A percentile compares a stretch with the other conserved stretches of the same genome.
Evolutionary conservation across 2,329 filamentous ascomycete genomes (phyloP).

Genomic region (Pseudocercospora vitis): DNA sequence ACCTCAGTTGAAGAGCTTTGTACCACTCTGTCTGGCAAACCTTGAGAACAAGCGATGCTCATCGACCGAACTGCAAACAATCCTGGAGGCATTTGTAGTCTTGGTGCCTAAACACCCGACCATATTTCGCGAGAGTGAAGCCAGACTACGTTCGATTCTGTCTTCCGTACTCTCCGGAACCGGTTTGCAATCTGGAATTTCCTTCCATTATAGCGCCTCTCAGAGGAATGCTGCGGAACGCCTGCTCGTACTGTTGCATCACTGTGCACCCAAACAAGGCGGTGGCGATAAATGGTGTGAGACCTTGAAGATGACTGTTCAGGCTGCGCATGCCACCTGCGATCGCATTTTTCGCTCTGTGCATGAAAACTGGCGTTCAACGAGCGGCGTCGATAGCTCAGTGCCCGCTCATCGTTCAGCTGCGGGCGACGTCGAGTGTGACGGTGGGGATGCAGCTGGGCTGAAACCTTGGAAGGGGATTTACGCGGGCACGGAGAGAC

Average conservation of each 20-base stretch:
- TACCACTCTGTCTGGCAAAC: conserved; percentile 70
- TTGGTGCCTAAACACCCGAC: conserved; percentile 80
- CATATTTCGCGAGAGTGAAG: conserved; percentile 73
- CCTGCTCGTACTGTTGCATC: conserved; percentile 70
- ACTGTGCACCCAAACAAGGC: conserved; percentile 77
- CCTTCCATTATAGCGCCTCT: conserved; percentile 23
- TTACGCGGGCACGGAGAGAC: conserved; percentile 68
- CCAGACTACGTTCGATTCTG: conserved; percentile 55
- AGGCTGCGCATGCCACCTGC: conserved; percentile 67
- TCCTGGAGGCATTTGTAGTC: conserved; percentile 69
- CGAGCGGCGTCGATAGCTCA: conserved; percentile 44
- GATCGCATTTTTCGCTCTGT: conserved; percentile 77
- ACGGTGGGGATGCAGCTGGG: conserved; percentile 40
- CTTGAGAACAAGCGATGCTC: conserved; percentile 43
- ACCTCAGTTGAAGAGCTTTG: conserved; percentile 72
- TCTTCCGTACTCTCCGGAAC: conserved; percentile 45
- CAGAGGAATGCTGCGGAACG: conserved; percentile 56
- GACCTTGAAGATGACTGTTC: conserved; percentile 61
- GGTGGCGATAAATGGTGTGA: conserved; percentile 76
- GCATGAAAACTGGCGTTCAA: conserved; percentile 77
- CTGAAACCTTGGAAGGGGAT: conserved; percentile 74
- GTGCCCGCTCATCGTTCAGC: conserved; percentile 17
- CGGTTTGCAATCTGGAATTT: neutral
- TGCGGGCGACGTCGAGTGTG: conserved; percentile 25
- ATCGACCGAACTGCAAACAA: conserved; percentile 54